Evolutionary conservation across 2,329 filamentous ascomycete genomes (phyloP).

Genomic region (Aplosporella prunicola): DNA sequence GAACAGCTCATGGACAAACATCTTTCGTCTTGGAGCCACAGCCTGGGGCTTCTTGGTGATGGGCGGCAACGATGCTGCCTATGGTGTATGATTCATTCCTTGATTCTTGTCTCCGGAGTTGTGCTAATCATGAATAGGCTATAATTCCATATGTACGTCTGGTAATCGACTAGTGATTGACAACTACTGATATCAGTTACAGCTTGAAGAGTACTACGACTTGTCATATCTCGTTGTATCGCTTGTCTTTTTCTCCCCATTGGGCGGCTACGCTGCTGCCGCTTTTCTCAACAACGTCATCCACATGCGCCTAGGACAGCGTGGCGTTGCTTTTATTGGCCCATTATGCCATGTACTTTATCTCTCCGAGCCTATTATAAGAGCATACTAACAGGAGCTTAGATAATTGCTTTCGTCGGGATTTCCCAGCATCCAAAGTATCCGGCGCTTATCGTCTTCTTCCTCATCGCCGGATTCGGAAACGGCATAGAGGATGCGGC

Average conservation of each 20-base stretch:
- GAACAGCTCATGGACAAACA: conserved; percentile 52
- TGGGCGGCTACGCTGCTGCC: conserved; percentile 42
- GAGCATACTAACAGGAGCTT: no score
- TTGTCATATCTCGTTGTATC: conserved; percentile 55
- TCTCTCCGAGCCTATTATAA: no score
- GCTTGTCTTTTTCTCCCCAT: conserved; percentile 58
- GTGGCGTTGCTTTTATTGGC: conserved; percentile 58
- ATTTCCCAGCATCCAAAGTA: conserved; percentile 61
- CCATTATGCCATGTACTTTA: conserved; percentile 53
- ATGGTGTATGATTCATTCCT: conserved; percentile 42
- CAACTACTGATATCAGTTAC: no score
- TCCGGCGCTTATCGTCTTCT: conserved; percentile 54
- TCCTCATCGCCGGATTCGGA: conserved; percentile 58
- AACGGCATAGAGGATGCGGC: conserved; percentile 58
- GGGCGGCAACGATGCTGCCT: conserved; percentile 59
- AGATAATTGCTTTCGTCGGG: conserved; percentile 52
- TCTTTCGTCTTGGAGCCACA: conserved; percentile 48
- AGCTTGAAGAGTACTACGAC: conserved; percentile 54
- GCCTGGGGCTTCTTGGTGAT: conserved; percentile 55
- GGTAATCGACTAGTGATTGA: no score
- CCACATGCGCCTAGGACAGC: conserved; percentile 50
- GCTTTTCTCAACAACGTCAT: conserved; percentile 32
- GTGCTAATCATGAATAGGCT: conserved; percentile 18
- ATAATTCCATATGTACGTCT: conserved; percentile 40
- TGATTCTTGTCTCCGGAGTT: neutral